Evolutionary conservation across 345 rosid species (phyloP).

Genomic region (Balakata baccata): DNA sequence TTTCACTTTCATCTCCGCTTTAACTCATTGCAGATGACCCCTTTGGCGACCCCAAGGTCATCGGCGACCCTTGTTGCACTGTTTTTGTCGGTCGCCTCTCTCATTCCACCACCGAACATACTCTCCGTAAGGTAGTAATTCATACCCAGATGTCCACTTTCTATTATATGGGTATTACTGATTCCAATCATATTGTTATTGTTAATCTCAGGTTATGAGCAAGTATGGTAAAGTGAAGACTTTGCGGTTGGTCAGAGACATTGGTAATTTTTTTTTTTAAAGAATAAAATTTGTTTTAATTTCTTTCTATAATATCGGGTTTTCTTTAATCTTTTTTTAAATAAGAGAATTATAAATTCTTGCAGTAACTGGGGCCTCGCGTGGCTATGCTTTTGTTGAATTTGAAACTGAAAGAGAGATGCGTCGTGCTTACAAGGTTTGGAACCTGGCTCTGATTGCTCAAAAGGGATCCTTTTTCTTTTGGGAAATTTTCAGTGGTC

Average conservation of each 20-base stretch:
- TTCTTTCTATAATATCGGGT: background rate
- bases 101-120: constrained; percentile 60
- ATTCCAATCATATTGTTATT: background rate
- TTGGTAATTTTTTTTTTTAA: constrained; percentile 46
- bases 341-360: background rate
- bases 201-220: constrained; percentile 60
- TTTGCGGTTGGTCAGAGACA: constrained; percentile 87
- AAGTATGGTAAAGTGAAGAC: constrained; percentile 74
- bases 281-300: background rate
- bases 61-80: constrained; percentile 77
- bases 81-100: constrained; percentile 79
- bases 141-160: background rate
- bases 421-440: constrained; percentile 80
- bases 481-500: background rate
- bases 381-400: constrained; percentile 89
- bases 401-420: constrained; percentile 79
- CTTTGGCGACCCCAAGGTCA: constrained; percentile 61
- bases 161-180: background rate
- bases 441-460: background rate
- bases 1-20: background rate
- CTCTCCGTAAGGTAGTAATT: constrained; percentile 54
- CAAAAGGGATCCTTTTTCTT: background rate
- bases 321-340: background rate
- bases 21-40: constrained; percentile 60
- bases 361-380: constrained; percentile 87